These are phyloP conservation scores for Gastrolobium villosum DNA, from an alignment of 306 rosid genomes.

Conservation along the genomic window DNA sequence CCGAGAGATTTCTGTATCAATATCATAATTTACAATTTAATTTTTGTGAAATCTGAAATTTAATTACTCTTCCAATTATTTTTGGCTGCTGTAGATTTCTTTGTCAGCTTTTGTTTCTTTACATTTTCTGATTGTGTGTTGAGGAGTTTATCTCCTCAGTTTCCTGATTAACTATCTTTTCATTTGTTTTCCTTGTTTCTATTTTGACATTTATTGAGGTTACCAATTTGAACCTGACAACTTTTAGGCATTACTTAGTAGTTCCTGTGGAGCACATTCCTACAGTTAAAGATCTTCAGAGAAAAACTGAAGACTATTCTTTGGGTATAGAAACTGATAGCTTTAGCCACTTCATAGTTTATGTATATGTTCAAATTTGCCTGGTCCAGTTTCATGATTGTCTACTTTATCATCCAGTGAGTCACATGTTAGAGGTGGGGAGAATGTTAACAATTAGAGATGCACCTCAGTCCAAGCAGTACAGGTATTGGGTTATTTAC, in stretches of 20 bases:
- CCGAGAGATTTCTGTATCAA: neutral
- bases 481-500: conserved; percentile 58
- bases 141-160: conserved; percentile 3
- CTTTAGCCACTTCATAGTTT: conserved; percentile 9
- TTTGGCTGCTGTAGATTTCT: conserved; percentile 3
- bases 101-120: neutral
- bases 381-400: conserved; percentile 29
- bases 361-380: neutral
- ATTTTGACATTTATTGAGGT: neutral
- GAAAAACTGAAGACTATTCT: conserved; percentile 64
- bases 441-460: conserved; percentile 63
- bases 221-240: conserved; percentile 28
- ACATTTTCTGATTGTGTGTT: neutral
- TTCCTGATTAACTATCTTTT: neutral
- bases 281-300: conserved; percentile 67
- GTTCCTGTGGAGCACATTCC: conserved; percentile 76
- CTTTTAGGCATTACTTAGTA: conserved; percentile 82
- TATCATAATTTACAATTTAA: conserved; percentile 4
- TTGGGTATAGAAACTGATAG: conserved; percentile 62
- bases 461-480: conserved; percentile 68
- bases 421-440: conserved; percentile 82
- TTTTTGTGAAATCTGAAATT: conserved; percentile 21
- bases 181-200: neutral
- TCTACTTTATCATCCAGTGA: conserved; percentile 55
- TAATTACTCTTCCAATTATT: neutral